Conservation (phyloP, 2,329 filamentous ascomycete genomes). For the Metarhizium rileyi region DNA sequence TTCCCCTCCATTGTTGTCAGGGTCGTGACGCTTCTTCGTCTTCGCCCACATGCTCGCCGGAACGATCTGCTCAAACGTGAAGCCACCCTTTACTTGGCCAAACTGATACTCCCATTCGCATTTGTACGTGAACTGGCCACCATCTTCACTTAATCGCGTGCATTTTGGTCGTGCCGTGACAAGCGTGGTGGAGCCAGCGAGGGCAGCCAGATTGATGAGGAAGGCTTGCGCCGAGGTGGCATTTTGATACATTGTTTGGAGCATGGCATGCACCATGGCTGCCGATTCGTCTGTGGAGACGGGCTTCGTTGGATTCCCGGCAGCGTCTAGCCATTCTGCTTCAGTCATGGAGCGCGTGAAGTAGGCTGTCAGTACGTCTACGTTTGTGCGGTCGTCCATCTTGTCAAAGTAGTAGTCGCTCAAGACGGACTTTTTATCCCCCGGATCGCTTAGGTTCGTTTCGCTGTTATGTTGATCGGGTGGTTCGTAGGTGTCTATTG, state of each 20-base stretch:
- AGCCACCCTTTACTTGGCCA: conserved; percentile 41
- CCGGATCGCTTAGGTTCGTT: conserved; percentile 1
- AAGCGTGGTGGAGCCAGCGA: conserved; percentile 44
- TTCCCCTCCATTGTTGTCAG: conserved; percentile 9
- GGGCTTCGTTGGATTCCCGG: conserved; percentile 31
- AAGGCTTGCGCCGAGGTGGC: conserved; percentile 45
- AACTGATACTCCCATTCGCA: conserved; percentile 47
- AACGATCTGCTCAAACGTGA: conserved; percentile 41
- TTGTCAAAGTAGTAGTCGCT: conserved; percentile 25
- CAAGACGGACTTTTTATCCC: conserved; percentile 9
- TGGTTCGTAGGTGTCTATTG: conserved; percentile 12
- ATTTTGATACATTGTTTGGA: conserved; percentile 41
- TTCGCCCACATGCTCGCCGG: conserved; percentile 32
- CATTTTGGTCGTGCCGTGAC: conserved; percentile 31
- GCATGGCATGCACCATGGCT: conserved; percentile 42
- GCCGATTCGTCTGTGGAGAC: conserved; percentile 42
- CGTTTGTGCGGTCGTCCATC: conserved; percentile 40
- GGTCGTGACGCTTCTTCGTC: conserved; percentile 12
- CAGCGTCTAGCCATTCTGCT: conserved; percentile 41
- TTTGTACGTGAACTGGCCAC: conserved; percentile 35
- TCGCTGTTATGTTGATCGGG: not conserved
- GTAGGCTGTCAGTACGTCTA: conserved; percentile 45
- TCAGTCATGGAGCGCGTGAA: conserved; percentile 41
- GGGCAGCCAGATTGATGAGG: conserved; percentile 47
- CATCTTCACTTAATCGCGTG: conserved; percentile 33